Evolutionary conservation across 805 yeast genomes (phyloP), one percentile per base, ranked within the genome.

Genomic region (Starmerella potacharoeniae): DNA sequence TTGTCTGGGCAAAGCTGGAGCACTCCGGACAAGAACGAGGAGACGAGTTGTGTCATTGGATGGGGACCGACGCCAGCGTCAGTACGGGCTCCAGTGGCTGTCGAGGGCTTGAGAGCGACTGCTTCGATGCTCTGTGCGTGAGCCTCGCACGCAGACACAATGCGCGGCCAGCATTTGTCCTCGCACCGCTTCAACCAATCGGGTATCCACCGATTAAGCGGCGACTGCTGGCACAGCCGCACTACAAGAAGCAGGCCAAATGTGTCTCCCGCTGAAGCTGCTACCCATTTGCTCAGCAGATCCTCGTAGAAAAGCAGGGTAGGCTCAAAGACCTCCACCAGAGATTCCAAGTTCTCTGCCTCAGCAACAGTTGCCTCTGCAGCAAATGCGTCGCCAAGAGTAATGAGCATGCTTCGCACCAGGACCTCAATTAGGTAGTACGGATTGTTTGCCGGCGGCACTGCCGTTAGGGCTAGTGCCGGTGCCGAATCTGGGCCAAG

Each of bases 161-260:
- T 85, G 56, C 78, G 80, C 0, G 97, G 96, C 97, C 97, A 93
- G 46, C 91, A 70, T 4, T 77, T 67, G 51, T 87, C 77, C 58
- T 82, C 68, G 58, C 84, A 80, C 14, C 79, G 73, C 61, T 84
- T 81, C 59, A 51, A 39, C 55, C 57, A 58, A 5, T 44, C 47
- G 84, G 74, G 66, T 84, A 86, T 56, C 80, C 85, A 58, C 83
- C 87, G 67, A 82, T 71, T 5, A 81, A 81, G 0, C 95, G 90
- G 2, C 84, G 80, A 55, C 77, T 78, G 56, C 86, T 86, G 90
- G 1, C 82, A 74, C 34, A 88, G 68, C 51, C 95, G 73, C 34
- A 91, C 86, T 63, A 85, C 78, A 6, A 89, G 75, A 47, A 93
- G 70, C 2, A 88, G 73, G 0, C 96, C 96, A 68, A 82, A 86